These are phyloP conservation scores for Clarkia xantiana DNA, from an alignment of 345 rosid genomes.

Conservation along the genomic window DNA sequence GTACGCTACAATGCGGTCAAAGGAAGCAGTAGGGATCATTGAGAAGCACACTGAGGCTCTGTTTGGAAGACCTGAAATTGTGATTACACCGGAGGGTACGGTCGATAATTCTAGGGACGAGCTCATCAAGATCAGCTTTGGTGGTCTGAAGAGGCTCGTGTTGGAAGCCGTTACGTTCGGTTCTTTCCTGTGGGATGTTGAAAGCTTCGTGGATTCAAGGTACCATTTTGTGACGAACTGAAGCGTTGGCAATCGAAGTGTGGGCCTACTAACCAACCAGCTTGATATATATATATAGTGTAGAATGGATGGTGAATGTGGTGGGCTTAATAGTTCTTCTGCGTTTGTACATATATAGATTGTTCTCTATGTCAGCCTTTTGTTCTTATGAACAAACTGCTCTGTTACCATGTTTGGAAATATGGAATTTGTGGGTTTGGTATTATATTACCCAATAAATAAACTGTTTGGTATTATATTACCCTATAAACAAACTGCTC, in stretches of 20 bases:
- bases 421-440: no score
- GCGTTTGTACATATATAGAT: no score
- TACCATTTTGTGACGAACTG: constrained; percentile 70
- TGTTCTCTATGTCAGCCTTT: no score
- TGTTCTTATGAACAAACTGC: no score
- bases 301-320: no score
- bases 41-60: constrained; percentile 95
- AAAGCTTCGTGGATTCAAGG: constrained; percentile 84
- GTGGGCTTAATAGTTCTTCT: no score
- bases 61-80: constrained; percentile 75
- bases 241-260: constrained; percentile 4
- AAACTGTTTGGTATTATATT: no score
- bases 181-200: constrained; percentile 93
- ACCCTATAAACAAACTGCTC: no score
- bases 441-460: no score
- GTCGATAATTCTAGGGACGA: constrained; percentile 66
- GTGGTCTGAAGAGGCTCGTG: constrained; percentile 70
- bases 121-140: constrained; percentile 63
- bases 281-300: no score
- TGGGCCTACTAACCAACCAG: no score
- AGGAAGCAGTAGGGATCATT: constrained; percentile 71
- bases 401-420: no score
- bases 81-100: constrained; percentile 46
- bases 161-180: constrained; percentile 94
- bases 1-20: constrained; percentile 75